phyloP scores from a whole-genome alignment of 257 asterid genomes.

The Solanum lycopersicoides region DNA sequence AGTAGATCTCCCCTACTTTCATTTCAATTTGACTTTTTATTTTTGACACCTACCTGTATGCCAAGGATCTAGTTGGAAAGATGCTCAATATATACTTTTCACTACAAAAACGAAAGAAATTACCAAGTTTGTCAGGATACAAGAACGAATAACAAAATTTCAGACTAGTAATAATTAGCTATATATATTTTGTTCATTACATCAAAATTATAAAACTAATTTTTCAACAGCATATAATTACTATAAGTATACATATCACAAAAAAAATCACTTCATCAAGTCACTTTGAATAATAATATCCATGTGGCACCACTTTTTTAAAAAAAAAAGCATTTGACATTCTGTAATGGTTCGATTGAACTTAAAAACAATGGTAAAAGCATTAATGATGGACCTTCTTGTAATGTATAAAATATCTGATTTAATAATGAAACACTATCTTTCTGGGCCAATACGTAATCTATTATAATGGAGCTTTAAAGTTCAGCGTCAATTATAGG shows the following conservation, averaged over 20 bases:
- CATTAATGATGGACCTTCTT: background rate
- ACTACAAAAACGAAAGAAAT: background rate
- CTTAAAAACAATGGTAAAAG: background rate
- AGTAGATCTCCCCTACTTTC: too few species aligned
- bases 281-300: background rate
- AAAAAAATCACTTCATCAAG: background rate
- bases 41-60: background rate
- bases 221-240: background rate
- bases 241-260: background rate
- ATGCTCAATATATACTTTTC: background rate
- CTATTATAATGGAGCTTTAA: background rate
- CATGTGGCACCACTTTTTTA: background rate
- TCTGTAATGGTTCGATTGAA: background rate
- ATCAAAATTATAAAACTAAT: background rate
- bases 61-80: background rate
- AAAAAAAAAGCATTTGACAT: background rate
- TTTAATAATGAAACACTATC: background rate
- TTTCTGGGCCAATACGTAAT: background rate
- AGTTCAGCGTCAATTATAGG: background rate
- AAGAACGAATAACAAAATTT: background rate
- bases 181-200: background rate
- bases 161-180: background rate
- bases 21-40: too few species aligned
- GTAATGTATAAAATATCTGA: background rate
- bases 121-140: too few species aligned